These are phyloP conservation scores for Saccharomycopsis hybrid DNA, from an alignment of 1,139 yeast genomes.

Conservation along the genomic window DNA sequence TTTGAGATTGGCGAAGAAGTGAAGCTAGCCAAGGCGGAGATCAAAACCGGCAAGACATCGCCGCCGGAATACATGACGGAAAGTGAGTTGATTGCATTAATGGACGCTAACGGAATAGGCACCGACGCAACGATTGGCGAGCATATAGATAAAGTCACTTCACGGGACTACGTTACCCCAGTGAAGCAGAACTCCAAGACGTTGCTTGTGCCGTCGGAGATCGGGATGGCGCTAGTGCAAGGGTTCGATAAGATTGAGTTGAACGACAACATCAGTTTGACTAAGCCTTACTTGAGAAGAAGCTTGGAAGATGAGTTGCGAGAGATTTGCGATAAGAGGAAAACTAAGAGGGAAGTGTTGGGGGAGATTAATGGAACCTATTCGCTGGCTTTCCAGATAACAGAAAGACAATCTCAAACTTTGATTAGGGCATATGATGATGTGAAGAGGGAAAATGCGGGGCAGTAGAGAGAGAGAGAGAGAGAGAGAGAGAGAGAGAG, in stretches of 20 bases:
- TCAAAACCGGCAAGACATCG: slow-evolving; percentile 69
- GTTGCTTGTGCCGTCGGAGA: slow-evolving; percentile 63
- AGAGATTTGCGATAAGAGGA: slow-evolving; percentile 61
- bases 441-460: slow-evolving; percentile 11
- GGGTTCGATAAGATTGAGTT: slow-evolving; percentile 80
- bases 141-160: slow-evolving; percentile 76
- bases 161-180: slow-evolving; percentile 61
- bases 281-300: slow-evolving; percentile 84
- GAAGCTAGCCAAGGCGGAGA: slow-evolving; percentile 44
- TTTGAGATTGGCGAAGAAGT: slow-evolving; percentile 54
- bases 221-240: slow-evolving; percentile 84
- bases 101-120: slow-evolving; percentile 98
- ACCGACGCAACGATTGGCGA: slow-evolving; percentile 99
- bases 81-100: slow-evolving; percentile 80
- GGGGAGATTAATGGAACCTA: slow-evolving; percentile 53
- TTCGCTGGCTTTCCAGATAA: slow-evolving; percentile 47
- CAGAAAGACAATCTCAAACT: slow-evolving; percentile 26
- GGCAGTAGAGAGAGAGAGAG: too few species aligned
- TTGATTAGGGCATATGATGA: slow-evolving; percentile 28
- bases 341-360: slow-evolving; percentile 49
- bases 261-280: slow-evolving; percentile 59
- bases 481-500: too few species aligned
- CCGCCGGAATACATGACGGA: slow-evolving; percentile 87
- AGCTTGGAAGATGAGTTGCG: slow-evolving; percentile 64
- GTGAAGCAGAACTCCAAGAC: slow-evolving; percentile 33